Base-by-base conservation (phyloP, 305 asterid genomes). In the Salvia sclarea region DNA sequence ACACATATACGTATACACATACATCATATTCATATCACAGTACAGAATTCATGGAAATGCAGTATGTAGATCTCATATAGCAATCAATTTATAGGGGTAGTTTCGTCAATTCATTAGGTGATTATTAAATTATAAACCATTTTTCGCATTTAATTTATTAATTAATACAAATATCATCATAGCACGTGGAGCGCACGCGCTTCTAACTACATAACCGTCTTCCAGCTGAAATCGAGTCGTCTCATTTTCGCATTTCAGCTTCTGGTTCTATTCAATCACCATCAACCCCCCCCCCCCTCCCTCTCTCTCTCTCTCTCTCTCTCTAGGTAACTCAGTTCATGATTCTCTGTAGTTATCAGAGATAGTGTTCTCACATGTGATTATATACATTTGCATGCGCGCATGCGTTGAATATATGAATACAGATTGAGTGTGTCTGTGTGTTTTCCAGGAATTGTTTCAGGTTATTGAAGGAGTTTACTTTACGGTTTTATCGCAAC, bases 131-230 rank as follows among this genome's bases (percentile, higher is more conserved):
- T 4, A 56, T 30, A 56, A 30, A 5, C 21, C 41, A 30, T 28
- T 55, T 55, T 11, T 25, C 0, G n/a, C 13, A 2, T 7, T n/a
- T n/a, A 37, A 37, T 18, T 24, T 8, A 10, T 8, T 14, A 56
- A 18, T 38, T 44, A 18, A 3, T 10, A n/a, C 14, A 2, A 14
- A 8, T 8, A 0, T 3, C 2, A 40, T 5, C 9, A 35, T 53
- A 37, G 21, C 61, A 6, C 6, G 65, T 75, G 22, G 50, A 38
- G n/a, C 10, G 35, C 76, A 69, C 84, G 75, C 82, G 76, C 72
- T 45, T 37, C 70, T 35, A 83, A 78, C 82, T 8, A 30, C 75
- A 58, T 76, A 81, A 83, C 85, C 80, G 84, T 82, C 17, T 66
- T 14, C 5, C 68, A 65, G 69, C 78, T 20, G 56, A 66, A 66